Percentiles rank a stretch among this genome's conserved stretches.
Conservation (phyloP, 306 rosid genomes). For the Carpinus fangiana region DNA sequence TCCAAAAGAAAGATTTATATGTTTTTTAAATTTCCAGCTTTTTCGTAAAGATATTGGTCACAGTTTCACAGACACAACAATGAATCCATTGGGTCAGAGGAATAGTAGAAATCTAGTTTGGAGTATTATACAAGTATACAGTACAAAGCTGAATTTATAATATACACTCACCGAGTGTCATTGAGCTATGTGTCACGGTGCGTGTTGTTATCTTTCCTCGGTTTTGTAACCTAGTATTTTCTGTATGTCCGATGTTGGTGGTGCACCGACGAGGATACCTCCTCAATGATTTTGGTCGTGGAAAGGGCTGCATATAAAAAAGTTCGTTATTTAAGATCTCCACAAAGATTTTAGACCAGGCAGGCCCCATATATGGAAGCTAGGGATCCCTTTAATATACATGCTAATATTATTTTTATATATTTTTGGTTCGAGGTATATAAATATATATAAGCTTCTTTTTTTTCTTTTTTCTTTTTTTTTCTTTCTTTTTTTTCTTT, state of each 20-base stretch:
- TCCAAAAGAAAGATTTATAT: not conserved
- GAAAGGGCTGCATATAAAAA: conserved; percentile 2
- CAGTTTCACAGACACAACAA: not conserved
- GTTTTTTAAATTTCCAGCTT: no score
- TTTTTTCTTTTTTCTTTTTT: not conserved
- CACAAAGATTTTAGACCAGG: conserved; percentile 2
- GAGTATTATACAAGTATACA: not conserved
- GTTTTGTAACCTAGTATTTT: conserved; percentile 29
- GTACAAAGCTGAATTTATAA: not conserved
- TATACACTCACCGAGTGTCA: conserved; percentile 8
- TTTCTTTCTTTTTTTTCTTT: not conserved
- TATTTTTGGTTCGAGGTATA: no score
- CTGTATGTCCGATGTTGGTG: not conserved
- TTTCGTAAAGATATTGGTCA: conserved; percentile 1
- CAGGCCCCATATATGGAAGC: not conserved
- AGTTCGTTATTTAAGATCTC: conserved; percentile 23
- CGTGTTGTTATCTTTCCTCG: conserved; percentile 3
- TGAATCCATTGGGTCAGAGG: conserved; percentile 4
- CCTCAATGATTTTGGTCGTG: conserved; percentile 21
- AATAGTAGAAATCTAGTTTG: not conserved
- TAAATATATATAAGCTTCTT: no score
- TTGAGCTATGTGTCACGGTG: conserved; percentile 34
- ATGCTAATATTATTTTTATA: not conserved
- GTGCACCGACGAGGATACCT: not conserved
- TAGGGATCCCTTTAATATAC: not conserved